These are phyloP conservation scores for Sideroxylon spinosum DNA, from an alignment of 179 eudicot species.

Conservation along the genomic window DNA sequence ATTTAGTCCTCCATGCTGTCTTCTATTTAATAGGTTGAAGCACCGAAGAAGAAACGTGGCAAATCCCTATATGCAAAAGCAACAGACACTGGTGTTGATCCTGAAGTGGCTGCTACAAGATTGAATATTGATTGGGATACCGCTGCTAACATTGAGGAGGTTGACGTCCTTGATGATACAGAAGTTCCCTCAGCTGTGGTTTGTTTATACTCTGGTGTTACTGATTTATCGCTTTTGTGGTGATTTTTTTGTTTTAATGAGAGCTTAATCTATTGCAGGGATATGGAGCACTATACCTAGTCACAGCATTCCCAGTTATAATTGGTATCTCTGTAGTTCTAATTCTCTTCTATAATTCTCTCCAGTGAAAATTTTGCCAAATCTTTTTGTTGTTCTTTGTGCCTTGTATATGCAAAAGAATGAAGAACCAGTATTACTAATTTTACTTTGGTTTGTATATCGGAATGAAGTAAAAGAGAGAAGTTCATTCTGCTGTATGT, in stretches of 20 bases:
- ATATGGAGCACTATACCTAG: slow-evolving; percentile 82
- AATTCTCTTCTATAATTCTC: slow-evolving; percentile 85
- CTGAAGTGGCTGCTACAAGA: slow-evolving; percentile 74
- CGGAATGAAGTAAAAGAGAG: not conserved
- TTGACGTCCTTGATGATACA: slow-evolving; percentile 34
- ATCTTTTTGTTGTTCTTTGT: slow-evolving; percentile 15
- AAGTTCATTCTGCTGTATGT: not conserved
- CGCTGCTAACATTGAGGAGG: slow-evolving; percentile 78
- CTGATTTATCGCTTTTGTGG: not conserved
- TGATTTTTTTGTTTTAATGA: not conserved
- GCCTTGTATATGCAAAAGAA: not conserved
- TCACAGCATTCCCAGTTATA: slow-evolving; percentile 78
- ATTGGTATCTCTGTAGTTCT: slow-evolving; percentile 84
- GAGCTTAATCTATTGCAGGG: slow-evolving; percentile 50
- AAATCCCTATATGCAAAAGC: slow-evolving; percentile 83
- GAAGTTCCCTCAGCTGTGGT: slow-evolving; percentile 80
- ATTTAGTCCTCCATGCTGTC: slow-evolving; percentile 5
- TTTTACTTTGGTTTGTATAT: not conserved
- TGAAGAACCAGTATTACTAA: slow-evolving; percentile 5
- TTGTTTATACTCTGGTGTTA: slow-evolving; percentile 12
- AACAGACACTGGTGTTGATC: slow-evolving; percentile 87
- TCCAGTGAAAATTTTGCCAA: slow-evolving; percentile 35
- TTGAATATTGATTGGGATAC: slow-evolving; percentile 91
- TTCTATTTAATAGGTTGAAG: slow-evolving; percentile 42
- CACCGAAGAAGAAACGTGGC: slow-evolving; percentile 38